Evolutionary conservation across 176 grass and related monocot species (phyloP).

Genomic region (Oryza rufipogon): DNA sequence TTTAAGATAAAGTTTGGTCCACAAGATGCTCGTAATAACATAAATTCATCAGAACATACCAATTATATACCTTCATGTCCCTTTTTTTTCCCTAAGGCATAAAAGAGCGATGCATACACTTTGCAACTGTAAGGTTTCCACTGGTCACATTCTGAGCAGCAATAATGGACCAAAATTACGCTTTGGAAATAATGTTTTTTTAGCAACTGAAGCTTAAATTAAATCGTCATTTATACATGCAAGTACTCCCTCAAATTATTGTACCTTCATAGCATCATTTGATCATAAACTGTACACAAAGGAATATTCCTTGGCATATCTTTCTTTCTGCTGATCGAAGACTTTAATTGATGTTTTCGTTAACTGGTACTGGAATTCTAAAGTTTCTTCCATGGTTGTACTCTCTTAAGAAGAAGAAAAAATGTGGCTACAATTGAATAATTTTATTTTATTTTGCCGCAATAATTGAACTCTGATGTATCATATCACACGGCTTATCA

Average conservation of each 20-base stretch:
- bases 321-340: background rate
- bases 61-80: background rate
- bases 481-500: slow-evolving; percentile 21
- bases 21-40: slow-evolving; percentile 20
- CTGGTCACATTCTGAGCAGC: background rate
- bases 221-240: background rate
- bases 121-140: background rate
- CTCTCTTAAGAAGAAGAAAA: background rate
- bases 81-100: background rate
- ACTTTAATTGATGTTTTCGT: background rate
- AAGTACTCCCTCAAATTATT: background rate
- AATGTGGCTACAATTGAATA: background rate
- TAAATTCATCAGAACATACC: slow-evolving; percentile 19
- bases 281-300: background rate
- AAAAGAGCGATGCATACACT: background rate
- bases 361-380: background rate
- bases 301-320: slow-evolving; percentile 12
- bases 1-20: background rate
- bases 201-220: background rate
- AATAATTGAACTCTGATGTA: background rate
- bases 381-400: background rate
- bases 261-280: background rate
- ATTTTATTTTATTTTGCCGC: background rate
- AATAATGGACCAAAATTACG: background rate
- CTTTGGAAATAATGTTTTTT: background rate